phyloP scores from a whole-genome alignment of 2,329 filamentous ascomycete genomes.

The Ascochyta lentis region DNA sequence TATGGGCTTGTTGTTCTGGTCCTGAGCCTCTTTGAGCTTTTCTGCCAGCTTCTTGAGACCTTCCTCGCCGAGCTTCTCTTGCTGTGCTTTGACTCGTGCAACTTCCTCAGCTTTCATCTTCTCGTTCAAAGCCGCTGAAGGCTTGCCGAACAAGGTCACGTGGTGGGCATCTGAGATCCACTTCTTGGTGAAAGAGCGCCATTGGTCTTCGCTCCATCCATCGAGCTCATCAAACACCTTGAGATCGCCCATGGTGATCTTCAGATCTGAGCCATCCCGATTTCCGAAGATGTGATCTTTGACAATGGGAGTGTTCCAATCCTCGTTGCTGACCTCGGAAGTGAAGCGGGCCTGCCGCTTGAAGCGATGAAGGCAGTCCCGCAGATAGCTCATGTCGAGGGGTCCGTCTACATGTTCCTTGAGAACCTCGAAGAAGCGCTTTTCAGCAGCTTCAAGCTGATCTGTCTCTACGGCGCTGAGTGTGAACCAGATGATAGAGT shows the following conservation, averaged over 20 bases:
- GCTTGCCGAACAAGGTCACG: slow-evolving; percentile 85
- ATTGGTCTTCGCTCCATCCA: slow-evolving; percentile 81
- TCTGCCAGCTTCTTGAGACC: slow-evolving; percentile 77
- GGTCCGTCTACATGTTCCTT: slow-evolving; percentile 80
- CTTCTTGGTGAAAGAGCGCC: slow-evolving; percentile 80
- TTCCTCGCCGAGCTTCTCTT: slow-evolving; percentile 78
- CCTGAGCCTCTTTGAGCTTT: slow-evolving; percentile 81
- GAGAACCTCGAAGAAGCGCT: slow-evolving; percentile 83
- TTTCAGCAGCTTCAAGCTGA: slow-evolving; percentile 82
- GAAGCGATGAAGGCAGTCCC: slow-evolving; percentile 84
- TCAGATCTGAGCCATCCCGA: slow-evolving; percentile 70
- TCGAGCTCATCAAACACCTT: slow-evolving; percentile 71
- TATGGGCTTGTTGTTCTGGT: slow-evolving; percentile 86
- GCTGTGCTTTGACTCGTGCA: slow-evolving; percentile 77
- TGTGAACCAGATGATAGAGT: slow-evolving; percentile 83
- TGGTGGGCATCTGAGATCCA: slow-evolving; percentile 88
- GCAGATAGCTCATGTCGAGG: slow-evolving; percentile 88
- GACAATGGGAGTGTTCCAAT: slow-evolving; percentile 86
- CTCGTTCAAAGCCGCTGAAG: slow-evolving; percentile 78
- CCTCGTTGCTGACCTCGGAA: slow-evolving; percentile 79
- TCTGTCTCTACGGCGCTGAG: slow-evolving; percentile 86
- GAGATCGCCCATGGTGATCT: slow-evolving; percentile 50
- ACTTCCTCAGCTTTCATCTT: slow-evolving; percentile 84
- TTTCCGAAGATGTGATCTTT: slow-evolving; percentile 90
- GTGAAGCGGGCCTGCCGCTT: slow-evolving; percentile 81